Percentiles rank a stretch among this genome's conserved stretches.
Conservation (phyloP, 2,329 filamentous ascomycete genomes). For the Botryotinia convoluta region DNA sequence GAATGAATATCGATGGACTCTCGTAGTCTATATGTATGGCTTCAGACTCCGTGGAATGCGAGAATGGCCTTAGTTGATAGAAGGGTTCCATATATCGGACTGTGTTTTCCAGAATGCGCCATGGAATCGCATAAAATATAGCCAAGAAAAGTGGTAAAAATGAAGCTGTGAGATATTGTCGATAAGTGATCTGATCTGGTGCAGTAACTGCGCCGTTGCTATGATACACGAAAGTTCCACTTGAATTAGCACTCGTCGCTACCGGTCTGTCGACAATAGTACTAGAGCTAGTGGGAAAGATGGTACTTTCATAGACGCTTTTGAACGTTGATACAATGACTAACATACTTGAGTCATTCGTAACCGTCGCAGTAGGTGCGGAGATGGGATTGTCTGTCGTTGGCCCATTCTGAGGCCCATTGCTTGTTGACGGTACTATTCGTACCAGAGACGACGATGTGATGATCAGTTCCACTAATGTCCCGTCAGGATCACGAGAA, state of each 20-base stretch:
- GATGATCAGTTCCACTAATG: not conserved
- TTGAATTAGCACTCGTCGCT: conserved; percentile 11
- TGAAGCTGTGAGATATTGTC: conserved; percentile 7
- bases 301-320: conserved; percentile 2
- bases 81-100: not conserved
- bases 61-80: not conserved
- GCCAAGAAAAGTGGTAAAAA: conserved; percentile 2
- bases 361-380: not conserved
- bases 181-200: not conserved
- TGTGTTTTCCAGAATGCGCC: conserved; percentile 5
- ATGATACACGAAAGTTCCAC: not conserved
- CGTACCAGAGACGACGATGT: not conserved
- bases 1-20: not conserved
- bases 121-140: conserved; percentile 7
- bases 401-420: not conserved
- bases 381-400: no score
- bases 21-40: not conserved
- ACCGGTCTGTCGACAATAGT: not conserved
- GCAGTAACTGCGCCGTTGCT: not conserved
- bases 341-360: not conserved
- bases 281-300: not conserved
- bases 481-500: not conserved
- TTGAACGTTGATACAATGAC: not conserved
- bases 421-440: not conserved
- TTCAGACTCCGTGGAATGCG: not conserved